Percentiles rank a stretch among this genome's conserved stretches.
These are phyloP conservation scores for Xylariaceae sp. DNA, from an alignment of 2,329 filamentous ascomycete genomes.

Conservation along the genomic window DNA sequence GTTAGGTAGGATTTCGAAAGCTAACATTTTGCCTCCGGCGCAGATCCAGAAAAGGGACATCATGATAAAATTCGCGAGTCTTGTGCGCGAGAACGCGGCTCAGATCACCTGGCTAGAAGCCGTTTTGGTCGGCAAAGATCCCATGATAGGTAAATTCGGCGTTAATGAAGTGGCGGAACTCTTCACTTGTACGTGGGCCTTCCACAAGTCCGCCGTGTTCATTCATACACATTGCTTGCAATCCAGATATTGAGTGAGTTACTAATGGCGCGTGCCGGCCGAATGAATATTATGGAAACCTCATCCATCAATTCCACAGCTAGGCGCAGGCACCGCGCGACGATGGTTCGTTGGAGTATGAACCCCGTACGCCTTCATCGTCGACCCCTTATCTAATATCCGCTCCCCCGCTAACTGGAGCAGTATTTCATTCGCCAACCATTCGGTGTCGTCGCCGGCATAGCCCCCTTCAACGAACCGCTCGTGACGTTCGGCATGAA, in stretches of 20 bases:
- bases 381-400: too few species aligned
- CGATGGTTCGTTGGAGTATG: neutral
- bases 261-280: too few species aligned
- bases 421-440: constrained; percentile 50
- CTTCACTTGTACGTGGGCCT: constrained; percentile 12
- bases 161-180: constrained; percentile 15
- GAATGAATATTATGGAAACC: neutral
- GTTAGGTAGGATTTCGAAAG: too few species aligned
- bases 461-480: constrained; percentile 81
- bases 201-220: neutral
- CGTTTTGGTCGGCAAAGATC: constrained; percentile 12
- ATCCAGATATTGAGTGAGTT: neutral
- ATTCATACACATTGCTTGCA: neutral
- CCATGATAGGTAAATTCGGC: constrained; percentile 9
- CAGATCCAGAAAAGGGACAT: too few species aligned
- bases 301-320: constrained; percentile 19
- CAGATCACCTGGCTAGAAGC: constrained; percentile 17
- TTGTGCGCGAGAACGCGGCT: constrained; percentile 13
- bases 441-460: constrained; percentile 70
- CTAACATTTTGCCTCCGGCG: too few species aligned
- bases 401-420: neutral
- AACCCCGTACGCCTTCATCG: too few species aligned
- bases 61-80: constrained; percentile 5
- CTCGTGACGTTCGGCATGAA: constrained; percentile 71
- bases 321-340: constrained; percentile 16